Evolutionary conservation across 345 rosid genomes (phyloP).

Genomic region (Clausena lansium): DNA sequence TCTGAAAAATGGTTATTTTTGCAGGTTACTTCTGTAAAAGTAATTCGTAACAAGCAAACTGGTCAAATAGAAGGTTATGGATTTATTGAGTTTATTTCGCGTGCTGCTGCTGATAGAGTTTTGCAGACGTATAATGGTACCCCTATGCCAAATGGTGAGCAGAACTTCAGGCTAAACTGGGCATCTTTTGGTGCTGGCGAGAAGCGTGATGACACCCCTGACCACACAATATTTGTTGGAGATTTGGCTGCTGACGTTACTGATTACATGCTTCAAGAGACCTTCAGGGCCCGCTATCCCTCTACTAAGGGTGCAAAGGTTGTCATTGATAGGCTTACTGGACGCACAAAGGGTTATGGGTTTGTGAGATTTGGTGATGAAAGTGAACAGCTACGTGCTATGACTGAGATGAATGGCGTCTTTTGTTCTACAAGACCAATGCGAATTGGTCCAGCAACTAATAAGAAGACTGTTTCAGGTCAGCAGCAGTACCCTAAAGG

Average conservation of each 20-base stretch:
- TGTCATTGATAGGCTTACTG: slow-evolving; percentile 86
- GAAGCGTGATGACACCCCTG: slow-evolving; percentile 77
- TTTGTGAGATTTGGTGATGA: slow-evolving; percentile 89
- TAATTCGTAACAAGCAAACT: slow-evolving; percentile 82
- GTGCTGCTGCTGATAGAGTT: slow-evolving; percentile 73
- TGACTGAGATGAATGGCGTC: slow-evolving; percentile 89
- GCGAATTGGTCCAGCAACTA: slow-evolving; percentile 83
- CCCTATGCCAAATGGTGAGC: slow-evolving; percentile 72
- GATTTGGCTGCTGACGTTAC: slow-evolving; percentile 96
- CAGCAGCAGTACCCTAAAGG: slow-evolving; percentile 73
- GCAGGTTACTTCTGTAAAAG: slow-evolving; percentile 60
- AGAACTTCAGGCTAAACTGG: slow-evolving; percentile 84
- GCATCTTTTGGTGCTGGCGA: slow-evolving; percentile 74
- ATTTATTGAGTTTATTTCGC: slow-evolving; percentile 66
- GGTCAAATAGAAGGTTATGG: slow-evolving; percentile 80
- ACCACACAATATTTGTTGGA: slow-evolving; percentile 80
- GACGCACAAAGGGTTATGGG: slow-evolving; percentile 87
- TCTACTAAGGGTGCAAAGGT: slow-evolving; percentile 86
- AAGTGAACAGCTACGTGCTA: slow-evolving; percentile 76
- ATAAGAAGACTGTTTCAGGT: slow-evolving; percentile 54
- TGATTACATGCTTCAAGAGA: slow-evolving; percentile 80
- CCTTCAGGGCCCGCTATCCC: slow-evolving; percentile 63
- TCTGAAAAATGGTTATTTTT: not conserved
- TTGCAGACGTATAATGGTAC: slow-evolving; percentile 69
- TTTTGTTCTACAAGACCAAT: slow-evolving; percentile 90